These are phyloP conservation scores for Elsinoe australis DNA, from an alignment of 2,329 filamentous ascomycete genomes.

Conservation along the genomic window DNA sequence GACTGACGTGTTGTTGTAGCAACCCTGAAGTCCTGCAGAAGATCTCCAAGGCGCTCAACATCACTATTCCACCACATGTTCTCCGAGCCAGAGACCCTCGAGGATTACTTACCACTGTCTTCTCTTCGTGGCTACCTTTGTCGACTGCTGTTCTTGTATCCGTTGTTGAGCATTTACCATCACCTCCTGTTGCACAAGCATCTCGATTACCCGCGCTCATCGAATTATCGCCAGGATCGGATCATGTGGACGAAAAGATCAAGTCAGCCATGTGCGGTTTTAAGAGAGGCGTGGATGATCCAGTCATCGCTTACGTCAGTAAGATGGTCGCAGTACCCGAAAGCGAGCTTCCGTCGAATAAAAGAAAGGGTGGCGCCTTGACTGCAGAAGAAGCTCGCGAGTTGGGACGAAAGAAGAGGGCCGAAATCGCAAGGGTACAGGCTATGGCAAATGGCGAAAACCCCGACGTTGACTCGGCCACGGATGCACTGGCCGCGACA, in stretches of 20 bases:
- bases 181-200: conserved; percentile 71
- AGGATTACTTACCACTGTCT: conserved; percentile 75
- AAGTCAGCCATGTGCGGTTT: conserved; percentile 78
- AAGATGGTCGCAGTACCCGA: conserved; percentile 96
- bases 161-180: conserved; percentile 85
- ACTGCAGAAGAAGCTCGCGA: conserved; percentile 87
- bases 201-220: conserved; percentile 72
- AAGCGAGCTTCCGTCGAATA: conserved; percentile 85
- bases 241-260: conserved; percentile 59
- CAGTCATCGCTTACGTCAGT: conserved; percentile 89
- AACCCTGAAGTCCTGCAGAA: conserved; percentile 80
- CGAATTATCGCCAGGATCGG: conserved; percentile 67
- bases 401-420: conserved; percentile 76
- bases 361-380: conserved; percentile 61
- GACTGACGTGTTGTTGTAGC: conserved; percentile 36
- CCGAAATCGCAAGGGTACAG: conserved; percentile 75
- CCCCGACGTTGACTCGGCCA: conserved; percentile 49
- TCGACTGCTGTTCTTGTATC: conserved; percentile 90
- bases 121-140: conserved; percentile 81
- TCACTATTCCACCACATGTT: conserved; percentile 78
- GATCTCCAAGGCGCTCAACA: conserved; percentile 82
- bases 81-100: conserved; percentile 75
- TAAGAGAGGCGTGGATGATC: conserved; percentile 60
- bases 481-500: conserved; percentile 53
- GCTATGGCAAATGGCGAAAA: conserved; percentile 45